phyloP scores from a whole-genome alignment of 495 filamentous ascomycete species.

The Bryoglossum gracile region DNA sequence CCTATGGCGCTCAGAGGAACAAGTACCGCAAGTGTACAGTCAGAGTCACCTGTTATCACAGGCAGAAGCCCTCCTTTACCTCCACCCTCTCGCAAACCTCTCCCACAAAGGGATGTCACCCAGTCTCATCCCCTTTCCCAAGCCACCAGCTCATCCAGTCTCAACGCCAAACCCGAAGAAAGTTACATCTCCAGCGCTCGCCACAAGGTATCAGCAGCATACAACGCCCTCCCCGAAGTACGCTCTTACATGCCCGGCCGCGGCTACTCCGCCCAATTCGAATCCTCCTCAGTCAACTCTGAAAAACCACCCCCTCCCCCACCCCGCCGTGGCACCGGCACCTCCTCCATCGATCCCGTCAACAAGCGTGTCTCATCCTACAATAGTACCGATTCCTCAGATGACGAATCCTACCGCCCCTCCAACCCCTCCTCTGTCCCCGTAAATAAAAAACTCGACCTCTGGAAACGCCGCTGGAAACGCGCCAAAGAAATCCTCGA shows the following conservation, averaged over 20 bases:
- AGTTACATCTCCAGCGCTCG: constrained; percentile 29
- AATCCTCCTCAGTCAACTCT: constrained; percentile 12
- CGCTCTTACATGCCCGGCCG: constrained; percentile 23
- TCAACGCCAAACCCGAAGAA: constrained; percentile 15
- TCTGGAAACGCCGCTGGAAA: constrained; percentile 77
- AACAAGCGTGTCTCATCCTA: constrained; percentile 15
- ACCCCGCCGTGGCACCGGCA: constrained; percentile 31
- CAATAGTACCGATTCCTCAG: constrained; percentile 16
- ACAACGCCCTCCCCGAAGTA: constrained; percentile 40
- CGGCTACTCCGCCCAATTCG: neutral
- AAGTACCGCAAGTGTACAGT: constrained; percentile 16
- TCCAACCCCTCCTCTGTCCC: constrained; percentile 28
- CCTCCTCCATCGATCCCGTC: constrained; percentile 10
- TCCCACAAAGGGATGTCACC: neutral
- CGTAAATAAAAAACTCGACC: constrained; percentile 69
- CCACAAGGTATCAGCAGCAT: constrained; percentile 36
- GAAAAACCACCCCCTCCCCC: constrained; percentile 28
- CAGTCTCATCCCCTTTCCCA: constrained; percentile 27
- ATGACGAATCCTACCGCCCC: constrained; percentile 16
- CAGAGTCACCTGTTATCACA: constrained; percentile 4
- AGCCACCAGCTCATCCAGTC: constrained; percentile 15
- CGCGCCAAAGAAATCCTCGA: constrained; percentile 65
- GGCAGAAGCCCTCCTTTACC: constrained; percentile 11
- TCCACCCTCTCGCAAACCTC: constrained; percentile 11
- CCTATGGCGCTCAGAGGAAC: constrained; percentile 53